Evolutionary conservation across 768 basidiomycete genomes (phyloP).

Genomic region (Agaricus blazei): DNA sequence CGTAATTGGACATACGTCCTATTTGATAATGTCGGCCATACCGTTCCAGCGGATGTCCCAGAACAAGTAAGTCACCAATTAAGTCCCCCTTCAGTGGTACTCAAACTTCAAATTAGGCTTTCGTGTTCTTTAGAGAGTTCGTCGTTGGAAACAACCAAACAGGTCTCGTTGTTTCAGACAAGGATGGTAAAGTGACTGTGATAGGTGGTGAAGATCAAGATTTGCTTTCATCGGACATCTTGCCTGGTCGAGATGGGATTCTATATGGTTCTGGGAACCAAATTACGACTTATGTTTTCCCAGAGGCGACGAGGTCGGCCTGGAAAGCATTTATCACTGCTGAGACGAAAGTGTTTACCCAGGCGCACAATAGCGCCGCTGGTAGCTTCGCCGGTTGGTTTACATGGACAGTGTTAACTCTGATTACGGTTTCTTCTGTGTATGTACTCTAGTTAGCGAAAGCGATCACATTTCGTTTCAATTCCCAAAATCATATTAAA

Average conservation of each 20-base stretch:
- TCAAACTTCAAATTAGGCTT: constrained; percentile 36
- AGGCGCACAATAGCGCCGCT: not conserved
- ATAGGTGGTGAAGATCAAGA: constrained; percentile 46
- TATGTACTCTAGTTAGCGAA: not conserved
- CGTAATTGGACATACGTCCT: constrained; percentile 57
- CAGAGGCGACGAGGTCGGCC: constrained; percentile 48
- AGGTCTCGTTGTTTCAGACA: constrained; percentile 42
- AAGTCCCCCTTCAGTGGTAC: not conserved
- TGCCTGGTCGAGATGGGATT: constrained; percentile 55
- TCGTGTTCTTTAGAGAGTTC: constrained; percentile 61
- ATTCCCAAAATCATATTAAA: too few species aligned
- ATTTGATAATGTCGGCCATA: constrained; percentile 37
- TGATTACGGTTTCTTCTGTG: not conserved
- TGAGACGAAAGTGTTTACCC: constrained; percentile 20
- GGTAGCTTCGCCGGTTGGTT: not conserved
- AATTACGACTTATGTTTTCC: constrained; percentile 49
- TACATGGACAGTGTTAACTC: not conserved
- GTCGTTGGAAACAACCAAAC: constrained; percentile 57
- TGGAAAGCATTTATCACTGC: constrained; percentile 49
- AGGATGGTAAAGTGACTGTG: constrained; percentile 24
- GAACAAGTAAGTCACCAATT: constrained; percentile 26
- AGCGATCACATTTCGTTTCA: too few species aligned
- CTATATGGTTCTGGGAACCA: constrained; percentile 48
- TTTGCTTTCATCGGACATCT: constrained; percentile 33
- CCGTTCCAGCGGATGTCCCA: constrained; percentile 32